Percentiles rank a stretch among this genome's conserved stretches.
Evolutionary conservation across 1,139 yeast genomes (phyloP).

Genomic region (Suhomyces chickasaworum): DNA sequence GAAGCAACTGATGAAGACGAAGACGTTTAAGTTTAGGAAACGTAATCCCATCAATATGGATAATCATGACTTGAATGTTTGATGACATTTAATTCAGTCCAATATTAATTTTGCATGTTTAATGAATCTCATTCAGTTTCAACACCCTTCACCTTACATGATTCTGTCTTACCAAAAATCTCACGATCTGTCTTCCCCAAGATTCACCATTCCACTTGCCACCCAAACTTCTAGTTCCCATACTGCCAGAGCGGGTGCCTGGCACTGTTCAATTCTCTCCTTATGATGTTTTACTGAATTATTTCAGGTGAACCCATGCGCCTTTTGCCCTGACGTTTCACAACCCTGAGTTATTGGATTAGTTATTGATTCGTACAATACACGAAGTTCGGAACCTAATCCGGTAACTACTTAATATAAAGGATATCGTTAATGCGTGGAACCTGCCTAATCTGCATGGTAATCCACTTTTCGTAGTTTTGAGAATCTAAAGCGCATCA

Average conservation of each 20-base stretch:
- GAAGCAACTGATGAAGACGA: conserved; percentile 19
- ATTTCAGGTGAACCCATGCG: conserved; percentile 1
- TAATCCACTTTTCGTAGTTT: not conserved
- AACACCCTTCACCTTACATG: too few relatives aligned
- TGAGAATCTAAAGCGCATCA: not conserved
- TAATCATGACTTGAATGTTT: too few relatives aligned
- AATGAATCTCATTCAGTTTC: not conserved
- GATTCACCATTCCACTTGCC: too few relatives aligned
- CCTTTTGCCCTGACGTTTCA: too few relatives aligned
- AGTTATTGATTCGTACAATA: not conserved
- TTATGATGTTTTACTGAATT: conserved; percentile 6
- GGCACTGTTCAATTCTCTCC: conserved; percentile 5
- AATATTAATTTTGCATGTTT: not conserved
- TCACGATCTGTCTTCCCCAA: too few relatives aligned
- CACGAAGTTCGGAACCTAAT: conserved; percentile 1
- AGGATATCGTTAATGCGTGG: not conserved
- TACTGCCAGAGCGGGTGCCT: conserved; percentile 1
- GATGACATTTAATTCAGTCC: not conserved
- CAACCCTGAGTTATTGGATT: conserved; percentile 1
- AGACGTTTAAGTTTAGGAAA: not conserved
- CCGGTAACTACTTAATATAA: not conserved
- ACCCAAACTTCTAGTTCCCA: not conserved
- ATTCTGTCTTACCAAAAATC: too few relatives aligned
- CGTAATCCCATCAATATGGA: too few relatives aligned
- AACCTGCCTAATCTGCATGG: not conserved